These are phyloP conservation scores for Myriangium duriaei DNA, from an alignment of 2,329 filamentous ascomycete genomes.

Conservation along the genomic window DNA sequence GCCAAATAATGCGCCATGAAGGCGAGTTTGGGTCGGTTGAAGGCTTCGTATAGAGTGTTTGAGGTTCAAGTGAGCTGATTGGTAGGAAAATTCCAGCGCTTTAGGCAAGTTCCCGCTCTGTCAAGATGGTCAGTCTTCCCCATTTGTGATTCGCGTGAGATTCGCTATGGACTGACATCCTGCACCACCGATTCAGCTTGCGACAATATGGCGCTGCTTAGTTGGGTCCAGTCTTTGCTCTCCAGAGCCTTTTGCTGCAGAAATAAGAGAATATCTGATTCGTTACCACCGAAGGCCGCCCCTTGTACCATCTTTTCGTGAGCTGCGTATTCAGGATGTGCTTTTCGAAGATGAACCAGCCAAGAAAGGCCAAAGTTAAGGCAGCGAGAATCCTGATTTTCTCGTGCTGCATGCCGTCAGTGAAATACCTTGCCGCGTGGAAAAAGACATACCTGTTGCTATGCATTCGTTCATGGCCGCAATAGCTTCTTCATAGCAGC, in stretches of 20 bases:
- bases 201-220: constrained; percentile 7
- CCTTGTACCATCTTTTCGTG: constrained; percentile 13
- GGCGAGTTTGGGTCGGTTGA: constrained; percentile 60
- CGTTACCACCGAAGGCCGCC: constrained; percentile 63
- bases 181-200: constrained; percentile 71
- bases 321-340: constrained; percentile 45
- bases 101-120: constrained; percentile 45
- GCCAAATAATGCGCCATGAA: constrained; percentile 62
- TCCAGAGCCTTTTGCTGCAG: constrained; percentile 54
- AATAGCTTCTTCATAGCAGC: constrained; percentile 80
- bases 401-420: constrained; percentile 46
- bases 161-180: constrained; percentile 47
- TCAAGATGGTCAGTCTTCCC: constrained; percentile 11
- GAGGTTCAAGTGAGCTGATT: constrained; percentile 71
- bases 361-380: constrained; percentile 93
- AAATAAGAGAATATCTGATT: constrained; percentile 71
- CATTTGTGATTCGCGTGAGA: background rate
- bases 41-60: constrained; percentile 60
- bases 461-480: constrained; percentile 91
- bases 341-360: constrained; percentile 87
- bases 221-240: constrained; percentile 5
- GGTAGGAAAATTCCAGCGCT: constrained; percentile 66
- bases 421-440: background rate
- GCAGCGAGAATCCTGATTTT: constrained; percentile 84
- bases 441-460: constrained; percentile 45